Percentiles rank a stretch among this genome's conserved stretches.
Conservation (phyloP, 805 yeast species). For the Hanseniaspora mollemarum region DNA sequence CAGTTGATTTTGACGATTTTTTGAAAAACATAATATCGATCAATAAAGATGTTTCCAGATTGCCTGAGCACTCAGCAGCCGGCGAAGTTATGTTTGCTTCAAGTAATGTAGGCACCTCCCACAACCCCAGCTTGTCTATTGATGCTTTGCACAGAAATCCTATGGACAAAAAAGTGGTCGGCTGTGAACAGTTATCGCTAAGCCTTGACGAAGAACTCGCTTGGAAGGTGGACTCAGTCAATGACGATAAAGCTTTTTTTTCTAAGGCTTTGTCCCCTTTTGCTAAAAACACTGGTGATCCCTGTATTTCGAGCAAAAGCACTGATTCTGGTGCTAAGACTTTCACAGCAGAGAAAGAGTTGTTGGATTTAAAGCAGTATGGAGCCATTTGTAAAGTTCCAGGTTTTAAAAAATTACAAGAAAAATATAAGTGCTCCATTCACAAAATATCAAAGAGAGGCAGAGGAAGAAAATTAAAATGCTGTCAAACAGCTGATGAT, state of each 20-base stretch:
- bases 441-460: conserved; percentile 7
- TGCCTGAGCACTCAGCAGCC: background rate
- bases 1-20: conserved; percentile 6
- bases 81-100: too few relatives aligned
- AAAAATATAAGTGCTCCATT: conserved; percentile 3
- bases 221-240: background rate
- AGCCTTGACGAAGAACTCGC: conserved; percentile 3
- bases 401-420: conserved; percentile 1
- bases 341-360: background rate
- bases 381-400: conserved; percentile 6
- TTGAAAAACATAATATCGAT: background rate
- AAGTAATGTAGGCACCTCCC: too few relatives aligned
- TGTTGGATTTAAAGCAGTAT: background rate
- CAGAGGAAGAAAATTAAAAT: conserved; percentile 14
- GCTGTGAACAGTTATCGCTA: background rate
- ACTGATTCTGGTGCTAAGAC: too few relatives aligned
- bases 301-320: too few relatives aligned
- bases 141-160: background rate
- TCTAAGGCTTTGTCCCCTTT: background rate
- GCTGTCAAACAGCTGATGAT: conserved; percentile 15
- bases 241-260: background rate
- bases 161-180: background rate
- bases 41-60: background rate
- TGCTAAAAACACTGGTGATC: background rate
- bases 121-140: background rate